Conservation (phyloP, 1,284 basidiomycete genomes). For the Ganoderma resinaceum region DNA sequence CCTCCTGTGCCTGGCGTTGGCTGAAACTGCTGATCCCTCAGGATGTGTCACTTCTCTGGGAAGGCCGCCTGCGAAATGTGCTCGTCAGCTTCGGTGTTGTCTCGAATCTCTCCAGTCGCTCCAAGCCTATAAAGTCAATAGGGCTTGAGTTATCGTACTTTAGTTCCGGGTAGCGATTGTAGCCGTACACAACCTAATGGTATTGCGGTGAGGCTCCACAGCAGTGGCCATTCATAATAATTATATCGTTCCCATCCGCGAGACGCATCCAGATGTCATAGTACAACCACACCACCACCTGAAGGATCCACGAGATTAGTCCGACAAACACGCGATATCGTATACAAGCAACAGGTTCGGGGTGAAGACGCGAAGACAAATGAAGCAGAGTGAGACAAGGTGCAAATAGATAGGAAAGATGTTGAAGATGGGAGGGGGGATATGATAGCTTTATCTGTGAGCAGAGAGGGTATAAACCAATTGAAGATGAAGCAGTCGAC, state of each 20-base stretch:
- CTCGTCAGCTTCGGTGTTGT: constrained; percentile 90
- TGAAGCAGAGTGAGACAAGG: background rate
- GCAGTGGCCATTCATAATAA: constrained; percentile 6
- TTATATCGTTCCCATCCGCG: constrained; percentile 22
- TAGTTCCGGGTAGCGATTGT: constrained; percentile 67
- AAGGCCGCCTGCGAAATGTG: constrained; percentile 90
- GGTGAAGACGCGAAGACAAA: background rate
- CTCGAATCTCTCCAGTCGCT: constrained; percentile 84
- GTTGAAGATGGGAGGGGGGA: background rate
- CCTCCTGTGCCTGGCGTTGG: background rate
- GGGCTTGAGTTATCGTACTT: constrained; percentile 95
- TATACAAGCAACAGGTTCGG: constrained; percentile 22
- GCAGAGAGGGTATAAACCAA: constrained; percentile 18
- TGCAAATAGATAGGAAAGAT: background rate
- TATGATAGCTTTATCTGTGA: background rate
- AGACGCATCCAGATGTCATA: constrained; percentile 28
- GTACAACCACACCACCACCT: constrained; percentile 28
- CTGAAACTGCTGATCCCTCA: constrained; percentile 40
- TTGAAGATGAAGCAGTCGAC: constrained; percentile 13
- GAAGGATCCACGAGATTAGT: constrained; percentile 29
- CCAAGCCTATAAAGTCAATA: constrained; percentile 86
- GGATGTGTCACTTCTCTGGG: constrained; percentile 93
- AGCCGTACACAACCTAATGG: background rate
- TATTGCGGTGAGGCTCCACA: background rate
- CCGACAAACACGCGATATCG: constrained; percentile 26